Evolutionary conservation across 306 rosid species (phyloP), one percentile per base, ranked within the genome.

Genomic region (Pyrus bretschneideri): DNA sequence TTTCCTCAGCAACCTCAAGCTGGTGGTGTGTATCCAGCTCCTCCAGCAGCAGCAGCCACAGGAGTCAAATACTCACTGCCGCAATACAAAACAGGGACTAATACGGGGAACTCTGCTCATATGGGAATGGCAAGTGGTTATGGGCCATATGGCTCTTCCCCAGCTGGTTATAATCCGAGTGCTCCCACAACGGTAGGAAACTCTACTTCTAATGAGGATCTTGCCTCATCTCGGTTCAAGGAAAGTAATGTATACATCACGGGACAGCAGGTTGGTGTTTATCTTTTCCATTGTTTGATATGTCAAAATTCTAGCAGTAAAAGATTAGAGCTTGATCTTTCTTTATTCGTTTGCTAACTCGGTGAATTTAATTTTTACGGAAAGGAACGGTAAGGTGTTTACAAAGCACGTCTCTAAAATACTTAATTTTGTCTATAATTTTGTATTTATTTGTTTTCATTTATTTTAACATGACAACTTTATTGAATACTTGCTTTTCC

Each of bases 1-100:
- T 95, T 87, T 88, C 91, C 97, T 62, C 99, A 88, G 78, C 99
- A 90, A 80, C 97, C 97, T 83, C 97, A 88, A 74, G 92, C 93
- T 61, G 88, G 89, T 80, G 82, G 87, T 63, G 86, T 95, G 64
- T 95, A 90, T 86, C 91, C 95, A 46, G 85, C 97, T 74, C 92
- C 97, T 23, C 83, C 87, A 22, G 82, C 91, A 44, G 88, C 89
- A 65, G 89, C 93, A 60, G 75, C 90, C 33, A 61, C 92, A 5
- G 93, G 93, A 80, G 87, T 95, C 78, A 95, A 95, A 88, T 95
- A 88, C 85, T 91, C 97, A 74, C 84, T 90, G 74, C 93, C 96
- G 21, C 99, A 86, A 62, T 95, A 88, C 90, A 95, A 95, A 83
- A 85, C 93, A 30, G 96, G 91, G 69, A 64, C 85, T 54, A 95